Evolutionary conservation across 257 asterid species (phyloP).

Genomic region (Penstemon davidsonii): DNA sequence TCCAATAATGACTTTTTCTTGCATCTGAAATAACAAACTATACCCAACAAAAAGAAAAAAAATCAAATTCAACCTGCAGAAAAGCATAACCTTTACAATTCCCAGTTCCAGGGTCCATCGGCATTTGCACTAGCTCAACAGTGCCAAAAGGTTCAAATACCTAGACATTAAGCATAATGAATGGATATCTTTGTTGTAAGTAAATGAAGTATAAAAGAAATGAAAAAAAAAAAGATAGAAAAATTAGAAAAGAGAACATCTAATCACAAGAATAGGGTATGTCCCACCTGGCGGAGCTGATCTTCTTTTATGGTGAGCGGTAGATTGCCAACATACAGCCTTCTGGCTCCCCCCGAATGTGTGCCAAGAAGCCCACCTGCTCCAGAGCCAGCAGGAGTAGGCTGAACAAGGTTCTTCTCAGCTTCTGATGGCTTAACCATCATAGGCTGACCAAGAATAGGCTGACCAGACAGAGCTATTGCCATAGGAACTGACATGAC

Average conservation of each 20-base stretch:
- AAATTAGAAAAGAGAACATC: constrained; percentile 18
- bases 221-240: not conserved
- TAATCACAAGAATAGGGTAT: constrained; percentile 10
- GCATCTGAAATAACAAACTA: constrained; percentile 21
- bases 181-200: constrained; percentile 5
- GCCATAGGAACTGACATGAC: constrained; percentile 78
- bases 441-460: constrained; percentile 63
- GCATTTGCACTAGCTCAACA: constrained; percentile 77
- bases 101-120: constrained; percentile 57
- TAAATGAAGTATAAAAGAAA: constrained; percentile 8
- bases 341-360: constrained; percentile 58
- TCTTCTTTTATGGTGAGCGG: constrained; percentile 63
- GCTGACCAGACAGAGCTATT: constrained; percentile 76
- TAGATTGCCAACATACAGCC: constrained; percentile 68
- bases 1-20: not conserved
- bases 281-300: constrained; percentile 66
- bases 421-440: constrained; percentile 87
- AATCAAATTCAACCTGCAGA: constrained; percentile 47
- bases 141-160: constrained; percentile 75
- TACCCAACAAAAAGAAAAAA: constrained; percentile 7
- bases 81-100: constrained; percentile 68
- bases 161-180: constrained; percentile 29
- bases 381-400: constrained; percentile 48
- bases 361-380: constrained; percentile 47
- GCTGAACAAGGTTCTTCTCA: constrained; percentile 74